These are phyloP conservation scores for Dissophora ornata DNA, from an alignment of 192 early-diverging fungal genomes.

Conservation along the genomic window DNA sequence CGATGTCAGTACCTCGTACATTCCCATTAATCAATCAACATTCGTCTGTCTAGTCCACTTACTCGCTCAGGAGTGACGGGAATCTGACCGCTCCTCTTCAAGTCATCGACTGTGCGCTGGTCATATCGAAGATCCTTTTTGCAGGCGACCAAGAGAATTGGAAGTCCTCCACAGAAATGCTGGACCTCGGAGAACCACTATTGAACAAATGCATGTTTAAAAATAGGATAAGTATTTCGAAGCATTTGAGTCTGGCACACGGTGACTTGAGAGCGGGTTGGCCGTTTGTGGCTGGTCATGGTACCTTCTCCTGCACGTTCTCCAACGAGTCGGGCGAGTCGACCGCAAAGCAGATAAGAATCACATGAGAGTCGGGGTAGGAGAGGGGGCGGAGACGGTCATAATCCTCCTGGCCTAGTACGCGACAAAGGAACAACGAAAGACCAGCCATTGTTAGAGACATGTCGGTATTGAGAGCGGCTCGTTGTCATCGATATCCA, in stretches of 20 bases:
- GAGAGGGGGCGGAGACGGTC: conserved; percentile 92
- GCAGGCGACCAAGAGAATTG: conserved; percentile 87
- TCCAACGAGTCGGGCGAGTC: conserved; percentile 85
- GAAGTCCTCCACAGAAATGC: conserved; percentile 86
- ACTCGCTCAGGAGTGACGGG: conserved; percentile 83
- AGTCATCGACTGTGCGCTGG: conserved; percentile 77
- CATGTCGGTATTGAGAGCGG: neutral
- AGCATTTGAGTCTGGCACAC: too few species aligned
- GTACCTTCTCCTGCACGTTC: conserved; percentile 77
- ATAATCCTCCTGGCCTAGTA: conserved; percentile 91
- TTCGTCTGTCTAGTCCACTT: conserved; percentile 17
- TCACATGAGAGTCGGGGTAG: conserved; percentile 92
- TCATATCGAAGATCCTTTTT: conserved; percentile 93
- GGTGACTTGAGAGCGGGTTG: too few species aligned
- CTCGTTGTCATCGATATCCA: neutral
- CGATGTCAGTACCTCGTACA: conserved; percentile 62
- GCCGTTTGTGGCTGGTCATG: too few species aligned
- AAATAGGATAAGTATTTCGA: neutral
- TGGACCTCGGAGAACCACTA: conserved; percentile 92
- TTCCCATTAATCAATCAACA: conserved; percentile 35
- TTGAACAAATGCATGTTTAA: neutral
- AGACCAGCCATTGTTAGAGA: neutral
- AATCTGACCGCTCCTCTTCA: conserved; percentile 76
- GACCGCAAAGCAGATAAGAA: conserved; percentile 93
- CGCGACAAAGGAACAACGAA: neutral